Conservation (phyloP, 768 basidiomycete genomes). For the Leccinum longicurvipes region DNA sequence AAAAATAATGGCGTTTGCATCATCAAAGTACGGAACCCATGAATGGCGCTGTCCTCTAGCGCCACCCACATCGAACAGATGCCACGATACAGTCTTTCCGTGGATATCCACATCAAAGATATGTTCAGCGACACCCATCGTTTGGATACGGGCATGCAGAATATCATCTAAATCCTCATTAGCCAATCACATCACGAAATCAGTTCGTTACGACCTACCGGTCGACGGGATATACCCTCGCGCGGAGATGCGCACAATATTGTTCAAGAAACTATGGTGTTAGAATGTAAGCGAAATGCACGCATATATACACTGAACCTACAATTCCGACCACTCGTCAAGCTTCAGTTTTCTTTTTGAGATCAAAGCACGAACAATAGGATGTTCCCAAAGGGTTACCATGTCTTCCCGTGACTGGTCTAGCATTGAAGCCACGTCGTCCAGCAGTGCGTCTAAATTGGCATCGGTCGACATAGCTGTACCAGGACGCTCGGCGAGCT, state of each 20-base stretch:
- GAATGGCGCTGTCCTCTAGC: slow-evolving; percentile 70
- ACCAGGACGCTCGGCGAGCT: slow-evolving; percentile 23
- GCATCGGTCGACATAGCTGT: slow-evolving; percentile 30
- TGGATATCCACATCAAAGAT: slow-evolving; percentile 79
- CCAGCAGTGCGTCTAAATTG: slow-evolving; percentile 52
- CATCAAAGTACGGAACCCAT: slow-evolving; percentile 67
- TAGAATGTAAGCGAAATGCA: slow-evolving; percentile 2
- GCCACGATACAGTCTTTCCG: slow-evolving; percentile 73
- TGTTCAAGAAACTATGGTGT: slow-evolving; percentile 61
- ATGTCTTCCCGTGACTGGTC: slow-evolving; percentile 61
- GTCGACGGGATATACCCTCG: slow-evolving; percentile 71
- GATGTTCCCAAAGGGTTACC: slow-evolving; percentile 67
- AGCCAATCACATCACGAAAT: slow-evolving; percentile 25
- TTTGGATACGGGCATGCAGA: slow-evolving; percentile 85
- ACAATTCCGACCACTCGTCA: slow-evolving; percentile 91
- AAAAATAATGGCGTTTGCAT: slow-evolving; percentile 78
- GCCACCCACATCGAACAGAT: slow-evolving; percentile 70
- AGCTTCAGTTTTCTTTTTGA: slow-evolving; percentile 66
- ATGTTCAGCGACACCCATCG: slow-evolving; percentile 85
- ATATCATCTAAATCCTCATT: slow-evolving; percentile 61
- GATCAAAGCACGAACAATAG: slow-evolving; percentile 66
- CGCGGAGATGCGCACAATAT: slow-evolving; percentile 69
- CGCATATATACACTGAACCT: slow-evolving; percentile 36
- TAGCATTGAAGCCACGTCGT: slow-evolving; percentile 60
- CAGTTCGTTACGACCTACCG: slow-evolving; percentile 42